These are phyloP conservation scores for Angophora floribunda DNA, from an alignment of 345 rosid species.

Conservation along the genomic window DNA sequence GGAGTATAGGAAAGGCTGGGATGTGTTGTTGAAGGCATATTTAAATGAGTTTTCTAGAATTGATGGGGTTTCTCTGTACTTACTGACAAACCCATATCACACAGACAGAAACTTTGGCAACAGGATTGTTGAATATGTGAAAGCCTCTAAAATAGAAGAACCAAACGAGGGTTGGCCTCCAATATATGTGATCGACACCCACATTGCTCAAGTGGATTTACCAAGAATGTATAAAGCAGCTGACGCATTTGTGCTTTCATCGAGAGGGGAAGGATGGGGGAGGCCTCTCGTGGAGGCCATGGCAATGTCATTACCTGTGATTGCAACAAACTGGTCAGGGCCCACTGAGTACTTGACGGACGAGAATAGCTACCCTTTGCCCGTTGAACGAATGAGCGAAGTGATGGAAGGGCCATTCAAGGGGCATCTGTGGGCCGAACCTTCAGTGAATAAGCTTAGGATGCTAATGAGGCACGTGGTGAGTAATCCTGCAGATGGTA, in stretches of 20 bases:
- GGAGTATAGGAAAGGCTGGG: slow-evolving; percentile 94
- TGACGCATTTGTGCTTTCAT: slow-evolving; percentile 67
- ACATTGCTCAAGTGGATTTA: slow-evolving; percentile 65
- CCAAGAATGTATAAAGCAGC: slow-evolving; percentile 72
- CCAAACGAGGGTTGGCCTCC: slow-evolving; percentile 41
- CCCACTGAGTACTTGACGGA: slow-evolving; percentile 69
- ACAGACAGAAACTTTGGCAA: slow-evolving; percentile 51
- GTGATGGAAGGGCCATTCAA: slow-evolving; percentile 68
- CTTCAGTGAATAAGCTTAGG: slow-evolving; percentile 49
- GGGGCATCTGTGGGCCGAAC: slow-evolving; percentile 83
- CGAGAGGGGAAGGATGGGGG: slow-evolving; percentile 94
- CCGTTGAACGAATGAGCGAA: slow-evolving; percentile 43
- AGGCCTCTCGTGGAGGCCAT: slow-evolving; percentile 79
- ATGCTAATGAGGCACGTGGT: slow-evolving; percentile 52
- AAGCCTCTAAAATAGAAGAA: slow-evolving; percentile 21
- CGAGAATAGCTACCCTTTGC: slow-evolving; percentile 62
- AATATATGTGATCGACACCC: slow-evolving; percentile 46
- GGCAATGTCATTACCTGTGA: slow-evolving; percentile 84
- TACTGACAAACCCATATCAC: slow-evolving; percentile 76
- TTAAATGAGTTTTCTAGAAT: slow-evolving; percentile 45
- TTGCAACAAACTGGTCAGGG: slow-evolving; percentile 82
- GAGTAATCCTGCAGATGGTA: slow-evolving; percentile 41
- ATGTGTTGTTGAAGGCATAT: slow-evolving; percentile 66
- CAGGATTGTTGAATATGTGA: slow-evolving; percentile 63
- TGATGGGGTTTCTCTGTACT: slow-evolving; percentile 48